Conservation (phyloP, 306 rosid species). For the Sophora flavescens region DNA sequence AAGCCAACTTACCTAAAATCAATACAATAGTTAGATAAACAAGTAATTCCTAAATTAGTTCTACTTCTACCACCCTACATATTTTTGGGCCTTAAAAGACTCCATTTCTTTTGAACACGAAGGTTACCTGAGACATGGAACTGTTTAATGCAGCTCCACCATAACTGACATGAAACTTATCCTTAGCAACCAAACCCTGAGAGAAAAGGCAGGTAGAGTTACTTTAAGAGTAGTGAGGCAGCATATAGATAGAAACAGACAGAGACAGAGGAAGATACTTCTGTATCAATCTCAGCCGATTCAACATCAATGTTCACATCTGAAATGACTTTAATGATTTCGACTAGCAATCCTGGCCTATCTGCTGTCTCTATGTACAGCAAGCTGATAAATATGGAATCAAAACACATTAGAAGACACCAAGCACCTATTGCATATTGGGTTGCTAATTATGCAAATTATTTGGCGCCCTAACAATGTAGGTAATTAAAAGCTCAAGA, state of each 20-base stretch:
- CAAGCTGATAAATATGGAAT: constrained; percentile 66
- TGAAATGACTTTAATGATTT: constrained; percentile 83
- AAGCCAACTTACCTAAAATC: too few relatives aligned
- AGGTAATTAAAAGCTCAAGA: constrained; percentile 1
- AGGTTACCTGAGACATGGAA: constrained; percentile 86
- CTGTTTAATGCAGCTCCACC: constrained; percentile 83
- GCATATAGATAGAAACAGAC: constrained; percentile 11
- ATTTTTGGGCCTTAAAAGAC: not conserved
- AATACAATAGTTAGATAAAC: too few relatives aligned
- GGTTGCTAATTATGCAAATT: constrained; percentile 33
- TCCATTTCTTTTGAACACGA: constrained; percentile 31
- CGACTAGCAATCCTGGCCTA: constrained; percentile 88
- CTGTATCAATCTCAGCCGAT: constrained; percentile 93
- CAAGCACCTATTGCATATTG: constrained; percentile 34
- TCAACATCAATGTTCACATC: constrained; percentile 94
- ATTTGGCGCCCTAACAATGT: constrained; percentile 3
- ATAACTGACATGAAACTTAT: constrained; percentile 92
- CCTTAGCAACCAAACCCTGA: constrained; percentile 96
- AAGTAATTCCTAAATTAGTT: too few relatives aligned
- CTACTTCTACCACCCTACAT: not conserved
- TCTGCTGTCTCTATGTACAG: constrained; percentile 92
- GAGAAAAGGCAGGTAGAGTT: constrained; percentile 44
- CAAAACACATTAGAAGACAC: constrained; percentile 44
- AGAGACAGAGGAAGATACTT: constrained; percentile 59
- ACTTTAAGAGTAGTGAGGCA: constrained; percentile 30